Evolutionary conservation across 768 basidiomycete genomes (phyloP), one percentile per base, ranked within the genome.

Genomic region (Russula compacta): DNA sequence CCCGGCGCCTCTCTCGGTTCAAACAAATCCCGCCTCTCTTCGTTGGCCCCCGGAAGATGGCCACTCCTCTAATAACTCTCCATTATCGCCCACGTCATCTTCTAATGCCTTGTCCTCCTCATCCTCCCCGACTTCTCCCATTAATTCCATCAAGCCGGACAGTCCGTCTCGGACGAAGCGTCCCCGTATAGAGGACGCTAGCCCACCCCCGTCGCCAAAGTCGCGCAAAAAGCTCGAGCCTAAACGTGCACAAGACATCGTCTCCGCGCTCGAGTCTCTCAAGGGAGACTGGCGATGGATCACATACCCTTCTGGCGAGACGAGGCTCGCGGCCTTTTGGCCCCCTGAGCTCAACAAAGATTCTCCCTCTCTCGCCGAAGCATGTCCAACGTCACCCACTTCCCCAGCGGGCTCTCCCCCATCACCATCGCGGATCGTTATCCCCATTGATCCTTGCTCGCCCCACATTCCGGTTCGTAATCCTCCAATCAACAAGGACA

Each of bases 401-500:
- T 68, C 57, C n/a, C 67, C 68, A 3, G 58, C 67, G 56, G 36
- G 69, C 50, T 64, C 61, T 59, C 59, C 51, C 24, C 52, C 69
- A 50, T 52, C 61, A 50, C 39, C 66, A 53, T 73, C 65, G 24
- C 67, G 63, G 17, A 73, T 65, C 24, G 69, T 64, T 65, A 72
- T 66, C 64, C 75, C 75, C 48, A 70, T 78, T 56, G 79, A 79
- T 67, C 75, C 76, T 11, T 44, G 71, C 15, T 75, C 77, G 2
- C 77, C 81, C 3, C 81, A 84, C 64, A 81, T 90, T 61, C 90
- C 89, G 7, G 77, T 87, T 39, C 73, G 81, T 46, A 77, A 79
- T 36, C 92, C 94, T 0, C 81, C 87, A 46, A 89, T 95, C 70
- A 93, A 90, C 68, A 80, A 88, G 42, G 82, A 84, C 47, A 92